Percentiles rank a stretch among this genome's conserved stretches.
phyloP scores from a whole-genome alignment of 2,329 filamentous ascomycete genomes.

The Hymenoscyphus fructigenus region DNA sequence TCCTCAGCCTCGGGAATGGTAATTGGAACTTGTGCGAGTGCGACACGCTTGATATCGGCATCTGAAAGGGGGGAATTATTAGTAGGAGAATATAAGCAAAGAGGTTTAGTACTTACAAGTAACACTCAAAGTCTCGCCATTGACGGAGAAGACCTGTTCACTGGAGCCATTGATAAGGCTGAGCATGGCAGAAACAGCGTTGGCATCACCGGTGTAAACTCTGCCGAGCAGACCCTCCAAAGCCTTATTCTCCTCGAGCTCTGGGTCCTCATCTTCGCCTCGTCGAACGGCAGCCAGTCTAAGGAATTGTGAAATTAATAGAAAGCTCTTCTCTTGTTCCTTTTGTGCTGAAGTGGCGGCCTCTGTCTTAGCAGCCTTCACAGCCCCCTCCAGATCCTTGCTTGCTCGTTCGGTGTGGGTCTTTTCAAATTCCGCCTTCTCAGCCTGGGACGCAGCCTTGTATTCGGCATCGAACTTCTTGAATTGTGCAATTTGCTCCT shows the following conservation, averaged over 20 bases:
- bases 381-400: constrained; percentile 47
- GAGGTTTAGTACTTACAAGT: constrained; percentile 60
- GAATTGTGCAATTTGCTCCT: constrained; percentile 73
- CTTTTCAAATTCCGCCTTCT: constrained; percentile 62
- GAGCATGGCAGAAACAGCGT: constrained; percentile 70
- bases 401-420: constrained; percentile 50
- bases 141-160: constrained; percentile 64
- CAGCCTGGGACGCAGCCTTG: constrained; percentile 56
- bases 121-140: constrained; percentile 63
- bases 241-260: constrained; percentile 71
- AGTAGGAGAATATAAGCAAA: constrained; percentile 10
- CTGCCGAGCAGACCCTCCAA: constrained; percentile 77
- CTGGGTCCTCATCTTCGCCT: constrained; percentile 62
- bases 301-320: constrained; percentile 76
- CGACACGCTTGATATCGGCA: constrained; percentile 56
- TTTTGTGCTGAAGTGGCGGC: constrained; percentile 55
- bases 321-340: constrained; percentile 61
- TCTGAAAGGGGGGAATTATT: constrained; percentile 43
- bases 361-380: constrained; percentile 48
- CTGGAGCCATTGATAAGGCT: constrained; percentile 73
- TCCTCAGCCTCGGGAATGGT: constrained; percentile 35
- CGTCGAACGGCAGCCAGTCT: constrained; percentile 75
- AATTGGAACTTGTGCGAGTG: constrained; percentile 51
- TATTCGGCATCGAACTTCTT: constrained; percentile 75
- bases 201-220: constrained; percentile 76